Evolutionary conservation across 305 asterid species (phyloP), one percentile per base, ranked within the genome.

Genomic region (Plantago coronopus): DNA sequence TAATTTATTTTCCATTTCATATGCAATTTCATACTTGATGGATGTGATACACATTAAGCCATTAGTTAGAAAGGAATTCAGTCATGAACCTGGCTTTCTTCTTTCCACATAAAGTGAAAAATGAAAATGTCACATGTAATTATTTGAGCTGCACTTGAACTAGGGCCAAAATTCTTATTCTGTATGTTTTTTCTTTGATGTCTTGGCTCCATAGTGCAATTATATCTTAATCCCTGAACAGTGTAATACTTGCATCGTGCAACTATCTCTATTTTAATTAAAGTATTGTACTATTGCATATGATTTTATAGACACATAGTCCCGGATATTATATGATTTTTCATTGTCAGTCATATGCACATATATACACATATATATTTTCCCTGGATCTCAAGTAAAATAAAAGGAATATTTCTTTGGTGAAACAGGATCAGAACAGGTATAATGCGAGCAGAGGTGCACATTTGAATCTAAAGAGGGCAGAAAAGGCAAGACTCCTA

Each of bases 381-480:
- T 17, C 49, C 55, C n/a, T 47, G 47, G 40, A 15, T 53, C 29
- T 47, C 40, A 14, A 59, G 17, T 57, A 4, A 50, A 34, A 34
- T 38, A 18, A 13, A 62, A 17, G 27, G 31, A 31, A 67, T 37
- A 47, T 58, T 54, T 22, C 53, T 15, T 59, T 69, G 67, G 59
- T 69, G 68, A 68, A 79, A 80, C 95, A 90, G 99, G 99, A 94
- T 43, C 94, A 88, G 5, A 94, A 94, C 80, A 78, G 99, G 78
- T 94, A 90, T 23, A 94, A 86, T 80, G 95, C 99, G 25, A 89
- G 93, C 71, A 83, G 99, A 54, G 99, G 97, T 53, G 97, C 99
- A 23, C 97, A 94, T 73, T 76, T 94, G 78, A 94, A 94, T 75
- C 83, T 94, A 75, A 94, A 94, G 82, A 85, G 97, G 40, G 99